Percentiles rank a stretch among this genome's conserved stretches.
Conservation (phyloP, 495 filamentous ascomycete genomes). For the Gamarada debralockiae region DNA sequence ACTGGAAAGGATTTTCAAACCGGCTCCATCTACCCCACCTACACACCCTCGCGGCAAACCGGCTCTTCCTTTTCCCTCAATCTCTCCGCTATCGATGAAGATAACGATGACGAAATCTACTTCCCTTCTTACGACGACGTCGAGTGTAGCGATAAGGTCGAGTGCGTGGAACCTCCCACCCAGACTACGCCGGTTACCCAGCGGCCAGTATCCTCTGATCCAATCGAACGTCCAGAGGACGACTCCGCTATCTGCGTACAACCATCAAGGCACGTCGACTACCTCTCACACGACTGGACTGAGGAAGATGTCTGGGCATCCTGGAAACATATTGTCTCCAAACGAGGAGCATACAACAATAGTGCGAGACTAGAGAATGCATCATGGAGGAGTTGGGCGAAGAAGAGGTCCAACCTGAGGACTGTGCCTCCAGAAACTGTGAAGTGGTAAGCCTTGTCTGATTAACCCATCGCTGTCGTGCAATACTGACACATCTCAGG, state of each 20-base stretch:
- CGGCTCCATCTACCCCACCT: not conserved
- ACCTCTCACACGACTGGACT: constrained; percentile 90
- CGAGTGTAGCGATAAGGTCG: not conserved
- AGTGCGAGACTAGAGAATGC: constrained; percentile 87
- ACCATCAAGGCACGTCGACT: constrained; percentile 92
- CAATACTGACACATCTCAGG: constrained; percentile 54
- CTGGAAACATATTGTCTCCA: constrained; percentile 86
- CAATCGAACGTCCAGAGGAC: constrained; percentile 62
- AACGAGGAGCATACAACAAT: constrained; percentile 74
- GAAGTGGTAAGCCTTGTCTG: constrained; percentile 22
- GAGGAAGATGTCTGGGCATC: constrained; percentile 98
- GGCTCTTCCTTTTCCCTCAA: not conserved
- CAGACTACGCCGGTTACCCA: not conserved
- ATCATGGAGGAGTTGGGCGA: constrained; percentile 97
- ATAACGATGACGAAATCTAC: not conserved
- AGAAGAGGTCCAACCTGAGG: constrained; percentile 75
- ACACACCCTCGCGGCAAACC: not conserved
- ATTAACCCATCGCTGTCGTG: constrained; percentile 27
- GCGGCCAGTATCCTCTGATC: constrained; percentile 37
- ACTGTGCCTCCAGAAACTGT: constrained; percentile 51
- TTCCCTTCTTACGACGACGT: constrained; percentile 1
- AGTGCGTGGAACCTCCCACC: not conserved
- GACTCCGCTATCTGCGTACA: constrained; percentile 73
- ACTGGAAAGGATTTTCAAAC: not conserved
- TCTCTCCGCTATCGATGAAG: not conserved